Evolutionary conservation across 495 filamentous ascomycete species (phyloP), one percentile per base, ranked within the genome.

Genomic region (Penicillium lagena): DNA sequence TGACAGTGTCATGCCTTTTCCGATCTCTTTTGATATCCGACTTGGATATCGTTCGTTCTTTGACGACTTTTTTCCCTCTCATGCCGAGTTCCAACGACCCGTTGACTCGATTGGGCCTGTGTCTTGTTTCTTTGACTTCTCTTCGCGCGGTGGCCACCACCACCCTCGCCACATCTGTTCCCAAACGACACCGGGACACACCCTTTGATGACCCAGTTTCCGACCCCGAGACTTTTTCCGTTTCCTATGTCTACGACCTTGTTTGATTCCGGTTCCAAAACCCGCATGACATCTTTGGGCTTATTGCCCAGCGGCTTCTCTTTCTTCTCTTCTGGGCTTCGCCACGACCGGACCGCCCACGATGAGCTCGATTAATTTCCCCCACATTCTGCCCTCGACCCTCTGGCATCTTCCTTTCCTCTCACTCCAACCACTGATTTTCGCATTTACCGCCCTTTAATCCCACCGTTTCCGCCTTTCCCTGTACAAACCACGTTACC

Each of bases 361-460:
- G 33, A 11, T 34, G 22, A 30, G 0, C 6, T 22, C 22, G 22
- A 22, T 4, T 27, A 13, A 32, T 7, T 28, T 38, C 48, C 43
- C 22, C 27, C 42, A 28, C 31, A 45, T 33, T 45, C 35, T 39
- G 39, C 43, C 38, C 31, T 37, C 31, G 37, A 52, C 34, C 17
- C 33, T 46, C 45, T 50, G 54, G 56, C 58, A 56, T 56, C 59
- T 61, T 52, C 51, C 57, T 60, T 52, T 58, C 39, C 37, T 37
- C 42, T 44, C 51, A 47, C 51, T 58, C 51, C 42, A 42, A 22
- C 22, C 22, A 3, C 22, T 22, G 22, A 40, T 54, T 51, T 51
- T 51, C 42, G 39, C 50, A 37, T 32, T 43, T 66, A 70, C 50
- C 46, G 52, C 59, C 57, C 54, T 66, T 70, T 68, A 66, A 68